Conservation (phyloP, 441 rosid genomes). For the California macrophylla region DNA sequence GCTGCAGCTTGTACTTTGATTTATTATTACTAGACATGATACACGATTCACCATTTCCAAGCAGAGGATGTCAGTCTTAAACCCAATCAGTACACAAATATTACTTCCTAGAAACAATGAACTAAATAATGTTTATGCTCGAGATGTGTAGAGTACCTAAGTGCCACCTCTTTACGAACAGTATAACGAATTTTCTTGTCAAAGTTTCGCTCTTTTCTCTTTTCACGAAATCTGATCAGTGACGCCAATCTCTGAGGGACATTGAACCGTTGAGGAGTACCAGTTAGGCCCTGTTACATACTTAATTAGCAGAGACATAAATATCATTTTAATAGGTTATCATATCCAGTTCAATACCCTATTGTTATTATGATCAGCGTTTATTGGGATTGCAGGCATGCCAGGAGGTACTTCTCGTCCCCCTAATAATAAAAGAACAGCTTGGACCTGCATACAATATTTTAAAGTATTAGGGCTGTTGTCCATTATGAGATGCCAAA, state of each 20-base stretch:
- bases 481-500: conserved; percentile 2
- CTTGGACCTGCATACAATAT: conserved; percentile 46
- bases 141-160: conserved; percentile 35
- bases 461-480: neutral
- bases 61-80: neutral
- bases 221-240: conserved; percentile 53
- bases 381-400: conserved; percentile 26
- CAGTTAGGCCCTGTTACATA: conserved; percentile 35
- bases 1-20: neutral
- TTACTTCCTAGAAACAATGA: neutral
- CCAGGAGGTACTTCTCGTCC: conserved; percentile 45
- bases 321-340: neutral
- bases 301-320: conserved; percentile 17
- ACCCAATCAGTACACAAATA: neutral
- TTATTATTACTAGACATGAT: neutral
- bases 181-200: conserved; percentile 65
- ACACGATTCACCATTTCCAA: neutral
- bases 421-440: conserved; percentile 53
- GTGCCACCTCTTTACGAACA: conserved; percentile 69
- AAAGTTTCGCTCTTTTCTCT: conserved; percentile 57
- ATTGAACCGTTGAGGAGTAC: conserved; percentile 43
- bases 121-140: neutral
- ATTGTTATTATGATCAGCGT: conserved; percentile 26
- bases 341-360: conserved; percentile 30
- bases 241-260: conserved; percentile 57